These are phyloP conservation scores for Monilinia aucupariae DNA, from an alignment of 2,329 filamentous ascomycete species.

Conservation along the genomic window DNA sequence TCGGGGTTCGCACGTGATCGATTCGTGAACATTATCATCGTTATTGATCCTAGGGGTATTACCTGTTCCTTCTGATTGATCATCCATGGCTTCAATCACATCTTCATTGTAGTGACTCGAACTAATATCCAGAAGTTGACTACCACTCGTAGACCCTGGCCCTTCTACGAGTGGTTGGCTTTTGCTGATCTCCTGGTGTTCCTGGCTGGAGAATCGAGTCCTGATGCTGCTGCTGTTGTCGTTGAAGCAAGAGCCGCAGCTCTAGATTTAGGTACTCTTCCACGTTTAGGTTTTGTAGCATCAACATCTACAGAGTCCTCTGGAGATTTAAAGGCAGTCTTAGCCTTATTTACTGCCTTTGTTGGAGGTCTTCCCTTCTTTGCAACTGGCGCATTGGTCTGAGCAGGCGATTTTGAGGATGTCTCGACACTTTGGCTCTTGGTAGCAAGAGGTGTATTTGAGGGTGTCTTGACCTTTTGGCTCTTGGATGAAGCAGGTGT, in stretches of 20 bases:
- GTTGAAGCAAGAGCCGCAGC: constrained; percentile 11
- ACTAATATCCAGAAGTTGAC: constrained; percentile 30
- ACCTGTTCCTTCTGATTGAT: background rate
- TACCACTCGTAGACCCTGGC: constrained; percentile 35
- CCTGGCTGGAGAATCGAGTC: constrained; percentile 15
- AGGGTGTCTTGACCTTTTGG: background rate
- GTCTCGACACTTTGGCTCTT: background rate
- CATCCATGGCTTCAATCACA: background rate
- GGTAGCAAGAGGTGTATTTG: background rate
- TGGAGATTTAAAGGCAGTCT: constrained; percentile 16
- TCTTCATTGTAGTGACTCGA: background rate
- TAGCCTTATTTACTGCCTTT: background rate
- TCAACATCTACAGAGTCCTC: constrained; percentile 20
- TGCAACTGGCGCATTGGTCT: background rate
- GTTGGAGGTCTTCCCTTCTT: background rate
- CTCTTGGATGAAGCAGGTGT: background rate
- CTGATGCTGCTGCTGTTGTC: constrained; percentile 5
- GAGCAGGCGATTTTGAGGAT: constrained; percentile 9
- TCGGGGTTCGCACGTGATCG: background rate
- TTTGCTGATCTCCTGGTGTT: constrained; percentile 28
- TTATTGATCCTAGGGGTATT: constrained; percentile 2
- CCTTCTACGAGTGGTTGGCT: constrained; percentile 34
- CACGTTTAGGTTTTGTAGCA: constrained; percentile 18
- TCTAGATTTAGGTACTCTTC: constrained; percentile 17
- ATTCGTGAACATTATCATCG: constrained; percentile 6